phyloP scores from a whole-genome alignment of 2,329 filamentous ascomycete species.

The Aspergillus novofumigatus region DNA sequence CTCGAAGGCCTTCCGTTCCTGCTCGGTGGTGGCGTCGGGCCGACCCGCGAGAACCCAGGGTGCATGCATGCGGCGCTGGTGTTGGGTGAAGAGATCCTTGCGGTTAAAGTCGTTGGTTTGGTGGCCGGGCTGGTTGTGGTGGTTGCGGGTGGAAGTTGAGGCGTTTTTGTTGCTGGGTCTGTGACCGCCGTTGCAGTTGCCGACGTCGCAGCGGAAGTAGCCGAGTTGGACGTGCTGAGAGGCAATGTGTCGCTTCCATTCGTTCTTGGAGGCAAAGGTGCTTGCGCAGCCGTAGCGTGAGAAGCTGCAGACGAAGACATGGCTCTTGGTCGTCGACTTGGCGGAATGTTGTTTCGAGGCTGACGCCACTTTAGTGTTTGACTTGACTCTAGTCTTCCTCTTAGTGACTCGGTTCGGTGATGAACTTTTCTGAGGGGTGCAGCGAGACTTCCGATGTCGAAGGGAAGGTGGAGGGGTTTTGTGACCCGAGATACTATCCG shows the following conservation, averaged over 20 bases:
- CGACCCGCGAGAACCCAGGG: constrained; percentile 51
- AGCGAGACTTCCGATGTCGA: constrained; percentile 2
- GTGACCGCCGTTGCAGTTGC: constrained; percentile 43
- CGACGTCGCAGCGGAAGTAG: constrained; percentile 72
- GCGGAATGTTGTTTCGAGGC: constrained; percentile 5
- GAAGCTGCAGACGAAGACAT: constrained; percentile 69
- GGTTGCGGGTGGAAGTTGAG: constrained; percentile 8
- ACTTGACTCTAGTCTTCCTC: background rate
- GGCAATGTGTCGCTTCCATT: constrained; percentile 87
- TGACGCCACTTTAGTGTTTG: constrained; percentile 6
- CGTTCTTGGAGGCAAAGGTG: constrained; percentile 78
- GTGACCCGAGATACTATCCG: background rate
- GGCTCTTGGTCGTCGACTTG: constrained; percentile 6
- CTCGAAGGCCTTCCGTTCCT: constrained; percentile 42
- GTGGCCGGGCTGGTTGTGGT: constrained; percentile 13
- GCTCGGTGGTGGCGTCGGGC: constrained; percentile 18
- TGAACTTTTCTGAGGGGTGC: background rate
- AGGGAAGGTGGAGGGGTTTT: background rate
- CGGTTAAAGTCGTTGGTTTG: constrained; percentile 73
- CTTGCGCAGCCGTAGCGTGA: constrained; percentile 68
- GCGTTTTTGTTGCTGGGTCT: constrained; percentile 8
- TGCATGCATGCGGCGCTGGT: constrained; percentile 80
- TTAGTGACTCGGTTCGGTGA: background rate
- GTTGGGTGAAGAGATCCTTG: constrained; percentile 87
- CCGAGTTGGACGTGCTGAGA: constrained; percentile 73